Base-by-base conservation (phyloP, 1,284 basidiomycete genomes). In the Microbotryum silenes-acaulis region DNA sequence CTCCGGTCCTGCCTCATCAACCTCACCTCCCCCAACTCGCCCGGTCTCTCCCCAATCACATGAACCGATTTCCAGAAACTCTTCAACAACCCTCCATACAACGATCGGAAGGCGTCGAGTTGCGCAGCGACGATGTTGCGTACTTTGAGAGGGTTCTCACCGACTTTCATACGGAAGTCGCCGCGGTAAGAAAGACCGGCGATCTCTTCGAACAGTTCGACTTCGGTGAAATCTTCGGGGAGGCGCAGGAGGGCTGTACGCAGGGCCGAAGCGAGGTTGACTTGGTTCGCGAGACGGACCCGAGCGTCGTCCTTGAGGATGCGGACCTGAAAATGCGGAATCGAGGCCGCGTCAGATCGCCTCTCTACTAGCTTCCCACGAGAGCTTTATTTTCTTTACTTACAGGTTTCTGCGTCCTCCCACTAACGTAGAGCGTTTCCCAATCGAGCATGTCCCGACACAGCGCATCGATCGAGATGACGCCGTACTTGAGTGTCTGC, bases 401-500 rank as follows among this genome's bases (percentile, higher is more conserved):
- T 9, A 77, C 77, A 0, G 96, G 94, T 76, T 99, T 99, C 78
- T 98, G 94, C 85, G 98, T 91, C 25, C 94, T 82, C 0, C 94
- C 96, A 1, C 91, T 88, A 51, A 97, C 84, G 76, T 99, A 99
- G 9, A 98, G 82, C 21, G 90, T 85, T 51, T 85, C 83, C 94
- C 96, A 99, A 72, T 91, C 88, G 49, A 93, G 80, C 48, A 98
- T 79, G 74, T 99, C 96, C 1, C 84, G 81, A 70, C 88, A 91
- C 33, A 99, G 81, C 60, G 86, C 86, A 70, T 94, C 89, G 9
- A 96, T 83, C 0, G 89, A 91, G 42, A 94, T 92, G 29, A 97
- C 86, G n/a, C 94, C 94, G 75, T 99, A 99, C 78, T 99, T 99
- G 77, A 97, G 88, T 56, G 82, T 85, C 88, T 96, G 72, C 16